phyloP scores from a whole-genome alignment of 2,329 filamentous ascomycete genomes.

The Calonectria pseudoturangicola region DNA sequence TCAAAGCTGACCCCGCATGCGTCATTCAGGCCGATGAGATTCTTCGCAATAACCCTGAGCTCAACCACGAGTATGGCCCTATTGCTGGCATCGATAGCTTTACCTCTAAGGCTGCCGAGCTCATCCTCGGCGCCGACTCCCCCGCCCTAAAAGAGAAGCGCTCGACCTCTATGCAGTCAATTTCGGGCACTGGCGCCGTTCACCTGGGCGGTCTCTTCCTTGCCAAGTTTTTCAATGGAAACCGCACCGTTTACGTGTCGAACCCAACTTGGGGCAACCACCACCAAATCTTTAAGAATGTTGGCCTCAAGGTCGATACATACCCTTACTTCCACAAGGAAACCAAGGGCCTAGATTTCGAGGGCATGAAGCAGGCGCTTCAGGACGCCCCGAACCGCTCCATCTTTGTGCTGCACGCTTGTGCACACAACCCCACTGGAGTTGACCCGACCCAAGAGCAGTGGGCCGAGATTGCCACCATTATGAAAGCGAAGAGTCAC shows the following conservation, averaged over 20 bases:
- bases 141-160: constrained; percentile 90
- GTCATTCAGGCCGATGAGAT: constrained; percentile 87
- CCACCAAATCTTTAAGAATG: constrained; percentile 98
- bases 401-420: constrained; percentile 94
- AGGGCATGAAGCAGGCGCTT: constrained; percentile 87
- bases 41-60: constrained; percentile 88
- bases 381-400: constrained; percentile 83
- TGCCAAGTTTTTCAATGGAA: constrained; percentile 88
- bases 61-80: constrained; percentile 99
- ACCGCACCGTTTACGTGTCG: constrained; percentile 89
- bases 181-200: constrained; percentile 96
- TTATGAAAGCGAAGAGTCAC: constrained; percentile 86
- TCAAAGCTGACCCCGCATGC: constrained; percentile 49
- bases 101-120: constrained; percentile 91
- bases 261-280: constrained; percentile 99
- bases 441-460: constrained; percentile 96
- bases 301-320: constrained; percentile 83
- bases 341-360: constrained; percentile 93
- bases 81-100: constrained; percentile 92
- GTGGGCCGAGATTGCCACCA: constrained; percentile 90
- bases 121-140: constrained; percentile 88
- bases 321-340: constrained; percentile 96
- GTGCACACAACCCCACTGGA: constrained; percentile 98
- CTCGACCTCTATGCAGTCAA: constrained; percentile 89
- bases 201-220: constrained; percentile 97